Evolutionary conservation across 1,284 basidiomycete species (phyloP).

Genomic region (Melampsora americana): DNA sequence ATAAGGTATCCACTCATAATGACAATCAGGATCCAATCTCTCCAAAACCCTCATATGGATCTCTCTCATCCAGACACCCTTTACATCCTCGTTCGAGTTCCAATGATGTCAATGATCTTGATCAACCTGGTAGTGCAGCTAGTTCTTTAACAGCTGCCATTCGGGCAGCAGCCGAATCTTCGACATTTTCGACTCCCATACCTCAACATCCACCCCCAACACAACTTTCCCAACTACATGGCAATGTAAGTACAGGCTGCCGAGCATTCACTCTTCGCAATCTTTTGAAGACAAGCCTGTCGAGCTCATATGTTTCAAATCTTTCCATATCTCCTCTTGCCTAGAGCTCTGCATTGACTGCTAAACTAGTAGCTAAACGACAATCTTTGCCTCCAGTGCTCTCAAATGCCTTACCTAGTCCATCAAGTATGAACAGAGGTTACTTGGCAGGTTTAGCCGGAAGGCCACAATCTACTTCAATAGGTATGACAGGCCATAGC

Average conservation of each 20-base stretch:
- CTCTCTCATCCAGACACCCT: conserved; percentile 9
- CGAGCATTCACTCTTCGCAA: no score
- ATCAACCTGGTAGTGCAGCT: neutral
- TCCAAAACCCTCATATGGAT: conserved; percentile 9
- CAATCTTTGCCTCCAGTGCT: conserved; percentile 38
- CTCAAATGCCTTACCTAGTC: conserved; percentile 24
- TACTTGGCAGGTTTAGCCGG: neutral
- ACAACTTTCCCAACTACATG: neutral
- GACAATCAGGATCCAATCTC: neutral
- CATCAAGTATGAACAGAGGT: conserved; percentile 10
- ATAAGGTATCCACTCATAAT: neutral
- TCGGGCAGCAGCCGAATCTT: conserved; percentile 28
- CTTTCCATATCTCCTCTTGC: neutral
- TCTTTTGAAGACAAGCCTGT: no score
- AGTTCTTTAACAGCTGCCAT: conserved; percentile 34
- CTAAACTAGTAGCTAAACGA: conserved; percentile 34
- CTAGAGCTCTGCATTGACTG: conserved; percentile 42
- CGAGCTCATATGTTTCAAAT: neutral
- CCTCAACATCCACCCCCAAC: neutral
- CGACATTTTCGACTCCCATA: conserved; percentile 9
- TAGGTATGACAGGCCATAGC: neutral
- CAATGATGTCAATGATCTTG: neutral
- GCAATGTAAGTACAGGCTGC: neutral
- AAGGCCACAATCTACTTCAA: neutral
- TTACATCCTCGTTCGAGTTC: neutral